Evolutionary conservation across 371 early-diverging fungal genomes (phyloP).

Genomic region (Apophysomyces variabilis): DNA sequence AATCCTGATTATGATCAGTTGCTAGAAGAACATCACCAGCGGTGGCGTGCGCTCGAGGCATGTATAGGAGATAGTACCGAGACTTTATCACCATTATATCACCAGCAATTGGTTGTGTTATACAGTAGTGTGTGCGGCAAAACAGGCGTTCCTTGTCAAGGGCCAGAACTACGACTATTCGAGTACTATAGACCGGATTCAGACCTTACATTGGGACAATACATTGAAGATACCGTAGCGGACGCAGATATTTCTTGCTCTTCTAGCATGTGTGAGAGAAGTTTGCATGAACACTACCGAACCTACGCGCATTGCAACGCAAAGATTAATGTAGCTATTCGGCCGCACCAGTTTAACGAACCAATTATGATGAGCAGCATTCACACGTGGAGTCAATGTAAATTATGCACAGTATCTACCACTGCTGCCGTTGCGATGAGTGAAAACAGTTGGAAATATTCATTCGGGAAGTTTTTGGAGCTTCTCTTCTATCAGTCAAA

Average conservation of each 20-base stretch:
- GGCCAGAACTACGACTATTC: constrained; percentile 74
- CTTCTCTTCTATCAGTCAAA: constrained; percentile 78
- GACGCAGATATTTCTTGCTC: constrained; percentile 69
- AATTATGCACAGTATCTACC: constrained; percentile 66
- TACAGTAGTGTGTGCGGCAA: constrained; percentile 61
- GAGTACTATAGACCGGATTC: constrained; percentile 78
- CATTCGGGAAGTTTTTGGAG: constrained; percentile 96
- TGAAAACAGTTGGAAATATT: constrained; percentile 87
- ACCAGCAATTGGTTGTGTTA: constrained; percentile 72
- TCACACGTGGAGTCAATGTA: constrained; percentile 86
- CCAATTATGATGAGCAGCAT: constrained; percentile 65
- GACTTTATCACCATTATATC: constrained; percentile 66
- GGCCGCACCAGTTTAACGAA: constrained; percentile 57
- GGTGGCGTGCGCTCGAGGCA: constrained; percentile 54
- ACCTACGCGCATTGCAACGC: constrained; percentile 85
- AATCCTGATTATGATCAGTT: constrained; percentile 57
- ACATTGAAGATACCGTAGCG: constrained; percentile 81
- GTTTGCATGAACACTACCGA: constrained; percentile 77
- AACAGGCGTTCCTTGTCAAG: constrained; percentile 70
- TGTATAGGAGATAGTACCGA: constrained; percentile 56
- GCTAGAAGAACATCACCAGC: constrained; percentile 54
- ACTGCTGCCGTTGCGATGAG: constrained; percentile 72
- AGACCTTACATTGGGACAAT: constrained; percentile 89
- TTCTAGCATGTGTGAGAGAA: constrained; percentile 70
- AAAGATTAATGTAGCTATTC: constrained; percentile 74